Evolutionary conservation across 352 stramenopile genomes (phyloP), one percentile per base, ranked within the genome.

Genomic region (Phytophthora vignae): DNA sequence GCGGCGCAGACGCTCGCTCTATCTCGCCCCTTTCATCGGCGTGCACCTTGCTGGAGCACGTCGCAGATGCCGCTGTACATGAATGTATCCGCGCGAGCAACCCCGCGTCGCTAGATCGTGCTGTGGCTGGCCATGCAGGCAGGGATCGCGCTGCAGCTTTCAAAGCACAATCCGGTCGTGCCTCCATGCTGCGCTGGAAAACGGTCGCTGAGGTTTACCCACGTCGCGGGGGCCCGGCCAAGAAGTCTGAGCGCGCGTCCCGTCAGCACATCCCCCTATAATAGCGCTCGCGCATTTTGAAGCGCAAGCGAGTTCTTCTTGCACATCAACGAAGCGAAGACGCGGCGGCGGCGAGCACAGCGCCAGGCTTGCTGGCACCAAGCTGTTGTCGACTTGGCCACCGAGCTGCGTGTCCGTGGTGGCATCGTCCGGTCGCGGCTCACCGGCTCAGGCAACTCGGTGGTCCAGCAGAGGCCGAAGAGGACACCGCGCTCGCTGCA

Each of bases 271-370:
- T 69, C 33, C 40, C 64, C n/a, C n/a, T n/a, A n/a, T n/a, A n/a
- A n/a, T n/a, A 44, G 17, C 44, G 27, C 19, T 29, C 62, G 57
- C 56, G 48, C 21, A 55, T 67, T 65, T 58, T 57, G 27, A 72
- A 69, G 67, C 44, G 59, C 50, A 73, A 68, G 25, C 44, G 42
- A 68, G 33, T 60, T 64, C 56, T 49, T 62, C 58, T 67, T 67
- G 60, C 67, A 74, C 67, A 74, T 65, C 60, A 71, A 48, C 48
- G 38, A 60, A 42, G 61, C 55, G 66, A 69, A 67, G 61, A 73
- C 58, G 59, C 66, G 52, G 57, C 64, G 38, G 48, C 29, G 25
- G 5, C 46, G 14, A 11, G 61, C 48, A 38, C 38, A 74, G 61
- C 67, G 64, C 48, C 68, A 75, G 61, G 61, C 61, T 42, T 29